Conservation (phyloP, 2,329 filamentous ascomycete genomes). For the Pyrenophora teres region DNA sequence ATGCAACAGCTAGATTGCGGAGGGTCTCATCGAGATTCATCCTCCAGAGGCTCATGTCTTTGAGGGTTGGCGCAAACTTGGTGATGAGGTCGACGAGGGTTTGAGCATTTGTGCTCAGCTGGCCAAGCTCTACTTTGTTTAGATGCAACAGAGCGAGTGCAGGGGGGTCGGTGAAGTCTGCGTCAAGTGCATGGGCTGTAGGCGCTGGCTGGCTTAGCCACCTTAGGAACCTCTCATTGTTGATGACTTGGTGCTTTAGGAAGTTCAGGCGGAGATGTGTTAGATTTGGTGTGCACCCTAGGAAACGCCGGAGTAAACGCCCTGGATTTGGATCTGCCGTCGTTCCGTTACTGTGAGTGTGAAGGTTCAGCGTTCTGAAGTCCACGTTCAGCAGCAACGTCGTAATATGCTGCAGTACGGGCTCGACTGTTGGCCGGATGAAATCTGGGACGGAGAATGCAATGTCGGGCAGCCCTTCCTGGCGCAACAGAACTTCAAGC, state of each 20-base stretch:
- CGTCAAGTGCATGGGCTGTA: neutral
- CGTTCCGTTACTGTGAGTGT: conserved; percentile 20
- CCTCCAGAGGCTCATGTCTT: conserved; percentile 54
- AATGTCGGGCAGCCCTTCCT: conserved; percentile 42
- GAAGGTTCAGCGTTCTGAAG: conserved; percentile 3
- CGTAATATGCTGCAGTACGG: conserved; percentile 54
- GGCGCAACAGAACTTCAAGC: conserved; percentile 56
- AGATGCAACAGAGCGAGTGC: conserved; percentile 22
- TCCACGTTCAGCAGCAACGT: conserved; percentile 52
- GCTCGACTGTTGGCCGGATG: conserved; percentile 44
- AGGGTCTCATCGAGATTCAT: conserved; percentile 34
- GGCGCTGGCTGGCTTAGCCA: conserved; percentile 39
- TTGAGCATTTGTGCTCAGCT: conserved; percentile 13
- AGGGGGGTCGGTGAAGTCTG: conserved; percentile 7
- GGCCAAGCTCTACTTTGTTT: conserved; percentile 32
- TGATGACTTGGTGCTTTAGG: conserved; percentile 18
- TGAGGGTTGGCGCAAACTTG: conserved; percentile 54
- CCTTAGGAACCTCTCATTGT: conserved; percentile 41
- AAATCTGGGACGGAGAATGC: conserved; percentile 56
- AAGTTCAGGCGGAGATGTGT: conserved; percentile 62
- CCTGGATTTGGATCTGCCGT: conserved; percentile 3
- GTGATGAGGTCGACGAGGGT: conserved; percentile 17
- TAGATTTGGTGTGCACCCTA: conserved; percentile 51
- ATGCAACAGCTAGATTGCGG: neutral
- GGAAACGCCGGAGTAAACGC: conserved; percentile 44